Base-by-base conservation (phyloP, 106 monocot species). In the Acorus calamus region DNA sequence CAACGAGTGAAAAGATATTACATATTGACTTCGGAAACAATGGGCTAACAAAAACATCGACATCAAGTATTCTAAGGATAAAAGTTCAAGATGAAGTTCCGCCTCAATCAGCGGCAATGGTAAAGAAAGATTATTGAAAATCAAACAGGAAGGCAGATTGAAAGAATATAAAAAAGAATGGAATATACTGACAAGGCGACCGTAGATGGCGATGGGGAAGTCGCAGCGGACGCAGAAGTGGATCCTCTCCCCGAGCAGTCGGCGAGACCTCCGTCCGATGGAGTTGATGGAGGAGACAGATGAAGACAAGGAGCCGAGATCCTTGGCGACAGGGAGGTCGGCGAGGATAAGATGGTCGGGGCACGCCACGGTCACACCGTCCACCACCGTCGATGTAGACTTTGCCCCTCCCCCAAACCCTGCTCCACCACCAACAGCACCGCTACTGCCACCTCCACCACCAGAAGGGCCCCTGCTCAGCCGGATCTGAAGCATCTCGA, bases 311-410 rank as follows among this genome's bases (percentile, higher is more conserved):
- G 77, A 74, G 59, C 85, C 85, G 74, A 89, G 68, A 72, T 82
- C 77, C 79, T 89, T 85, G 46, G 85, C 89, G n/a, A 89, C 85
- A 55, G 89, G 85, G 8, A 89, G 89, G 52, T 89, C 85, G 55
- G 89, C 82, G 45, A 89, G 66, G 14, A 89, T 70, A 48, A 89
- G 77, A 72, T 89, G 85, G 60, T 89, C 89, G 42, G 89, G 89
- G 70, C 89, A 89, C 9, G 85, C 85, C 45, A 89, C 89, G 14
- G 79, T 82, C 53, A 89, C 89, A 56, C 74, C 67, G 65, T 84
- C 91, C 45, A 12, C 63, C 50, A 73, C 42, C 10, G 69, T 43
- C 4, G 86, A 10, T 4, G 78, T 28, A 28, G 28, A 28, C 28
- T 28, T 28, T 28, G 28, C 28, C 28, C 28, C 28, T 28, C 28